Conservation (phyloP, 2,329 filamentous ascomycete genomes). For the Mollisiaceae sp. region DNA sequence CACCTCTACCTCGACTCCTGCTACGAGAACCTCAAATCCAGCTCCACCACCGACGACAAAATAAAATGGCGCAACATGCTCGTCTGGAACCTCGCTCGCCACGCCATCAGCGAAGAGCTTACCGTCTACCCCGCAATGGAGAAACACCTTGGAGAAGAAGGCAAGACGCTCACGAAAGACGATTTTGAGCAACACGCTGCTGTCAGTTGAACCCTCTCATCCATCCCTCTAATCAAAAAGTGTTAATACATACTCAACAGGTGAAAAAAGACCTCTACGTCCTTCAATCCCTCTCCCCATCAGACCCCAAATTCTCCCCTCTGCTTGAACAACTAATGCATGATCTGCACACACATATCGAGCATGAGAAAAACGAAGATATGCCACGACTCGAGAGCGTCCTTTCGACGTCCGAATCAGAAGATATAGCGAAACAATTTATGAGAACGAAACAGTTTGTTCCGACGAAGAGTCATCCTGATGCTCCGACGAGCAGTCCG, state of each 20-base stretch:
- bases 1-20: constrained; percentile 46
- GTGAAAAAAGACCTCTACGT: constrained; percentile 56
- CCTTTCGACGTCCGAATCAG: constrained; percentile 45
- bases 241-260: constrained; percentile 41
- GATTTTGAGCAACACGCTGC: constrained; percentile 54
- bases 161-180: constrained; percentile 51
- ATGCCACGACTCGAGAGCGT: constrained; percentile 53
- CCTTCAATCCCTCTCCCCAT: constrained; percentile 52
- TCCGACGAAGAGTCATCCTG: constrained; percentile 44
- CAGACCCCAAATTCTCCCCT: constrained; percentile 49
- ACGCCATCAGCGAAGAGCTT: constrained; percentile 54
- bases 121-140: constrained; percentile 61
- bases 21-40: constrained; percentile 49
- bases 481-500: constrained; percentile 16
- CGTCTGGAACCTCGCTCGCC: constrained; percentile 54
- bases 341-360: constrained; percentile 52
- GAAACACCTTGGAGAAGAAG: constrained; percentile 50
- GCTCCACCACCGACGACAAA: constrained; percentile 46
- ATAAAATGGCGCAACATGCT: constrained; percentile 53
- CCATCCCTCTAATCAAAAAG: not conserved
- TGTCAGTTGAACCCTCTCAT: constrained; percentile 8
- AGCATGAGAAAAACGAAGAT: constrained; percentile 56
- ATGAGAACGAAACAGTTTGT: constrained; percentile 58
- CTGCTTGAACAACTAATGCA: constrained; percentile 51
- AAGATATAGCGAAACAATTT: constrained; percentile 51